A percentile compares a stretch with the other conserved stretches of the same genome.
Evolutionary conservation across 2,329 filamentous ascomycete species (phyloP).

Genomic region (Colletotrichum higginsianum): DNA sequence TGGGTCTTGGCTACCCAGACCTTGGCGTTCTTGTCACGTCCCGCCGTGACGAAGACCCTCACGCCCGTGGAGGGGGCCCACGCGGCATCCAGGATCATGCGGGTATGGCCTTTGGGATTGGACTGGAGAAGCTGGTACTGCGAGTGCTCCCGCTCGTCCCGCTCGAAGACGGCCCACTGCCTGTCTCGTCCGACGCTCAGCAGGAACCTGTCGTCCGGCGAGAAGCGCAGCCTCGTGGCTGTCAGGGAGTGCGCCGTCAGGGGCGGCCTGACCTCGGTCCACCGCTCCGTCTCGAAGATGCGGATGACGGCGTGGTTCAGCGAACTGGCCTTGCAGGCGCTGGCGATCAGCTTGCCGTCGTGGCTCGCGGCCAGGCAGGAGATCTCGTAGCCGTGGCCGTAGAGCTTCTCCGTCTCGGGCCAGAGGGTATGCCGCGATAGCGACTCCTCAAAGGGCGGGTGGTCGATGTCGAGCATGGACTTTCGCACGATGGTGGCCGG

Average conservation of each 20-base stretch:
- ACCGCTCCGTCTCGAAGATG: constrained; percentile 87
- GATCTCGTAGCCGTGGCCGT: constrained; percentile 98
- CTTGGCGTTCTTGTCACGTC: constrained; percentile 88
- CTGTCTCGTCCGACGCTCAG: constrained; percentile 93
- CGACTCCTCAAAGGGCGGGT: constrained; percentile 91
- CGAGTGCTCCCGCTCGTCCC: constrained; percentile 53
- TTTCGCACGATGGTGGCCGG: constrained; percentile 70
- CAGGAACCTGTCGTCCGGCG: constrained; percentile 78
- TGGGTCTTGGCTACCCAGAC: constrained; percentile 69
- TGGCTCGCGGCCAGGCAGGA: constrained; percentile 86
- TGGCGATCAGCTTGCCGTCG: constrained; percentile 84
- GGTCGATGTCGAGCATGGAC: constrained; percentile 74
- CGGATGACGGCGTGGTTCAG: constrained; percentile 95
- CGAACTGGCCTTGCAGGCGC: constrained; percentile 92
- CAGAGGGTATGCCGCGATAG: constrained; percentile 92
- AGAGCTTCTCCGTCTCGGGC: constrained; percentile 97
- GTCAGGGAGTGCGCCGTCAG: constrained; percentile 90
- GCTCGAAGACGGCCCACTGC: constrained; percentile 88
- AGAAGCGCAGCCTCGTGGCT: constrained; percentile 86
- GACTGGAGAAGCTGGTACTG: constrained; percentile 72
- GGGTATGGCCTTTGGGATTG: constrained; percentile 87
- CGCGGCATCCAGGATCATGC: constrained; percentile 92
- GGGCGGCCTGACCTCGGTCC: constrained; percentile 89
- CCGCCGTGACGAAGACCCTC: constrained; percentile 84
- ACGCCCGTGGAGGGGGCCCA: constrained; percentile 76